Evolutionary conservation across 108 stramenopile species (phyloP), one percentile per base, ranked within the genome.

Genomic region (Nannochloropsis gaditana): DNA sequence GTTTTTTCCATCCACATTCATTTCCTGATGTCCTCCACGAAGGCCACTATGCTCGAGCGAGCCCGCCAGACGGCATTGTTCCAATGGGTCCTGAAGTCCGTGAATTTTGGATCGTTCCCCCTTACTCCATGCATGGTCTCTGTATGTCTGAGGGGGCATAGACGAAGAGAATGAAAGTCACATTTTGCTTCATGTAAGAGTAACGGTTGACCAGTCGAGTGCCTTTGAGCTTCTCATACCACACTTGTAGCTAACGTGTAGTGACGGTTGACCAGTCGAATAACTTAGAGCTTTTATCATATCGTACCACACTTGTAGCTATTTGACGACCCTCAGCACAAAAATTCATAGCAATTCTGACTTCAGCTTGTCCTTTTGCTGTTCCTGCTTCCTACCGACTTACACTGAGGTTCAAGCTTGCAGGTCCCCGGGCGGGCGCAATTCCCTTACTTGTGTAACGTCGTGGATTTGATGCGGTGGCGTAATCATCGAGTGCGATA

Each of bases 101-200:
- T 73, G 59, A 73, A 73, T 73, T 73, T 73, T 15, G 59, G 59
- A 73, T 73, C n/a, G 59, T 73, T 73, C 59, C 15, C 59, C 59
- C 59, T 73, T 73, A n/a, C 59, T 73, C 59, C 59, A 73, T n/a
- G n/a, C 3, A n/a, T 73, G n/a, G 59, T 73, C 59, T 73, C 19
- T 73, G 59, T 73, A 73, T 73, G 59, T 73, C 59, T 73, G 59
- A 73, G 4, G 2, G n/a, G 59, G 59, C 4, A 6, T 3, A 8
- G n/a, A 73, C 2, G 59, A 73, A 6, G 8, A 73, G 59, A 73
- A 73, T 73, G 3, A 73, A n/a, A 73, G n/a, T 31, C 31, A 31
- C 31, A 31, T 31, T 31, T 31, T 31, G 0, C 31, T 31, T 31
- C 1, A 31, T 31, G 31, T 31, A 31, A 31, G 31, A 31, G 31